phyloP scores from a whole-genome alignment of 2,329 filamentous ascomycete species.

The Fusarium protoensiforme region DNA sequence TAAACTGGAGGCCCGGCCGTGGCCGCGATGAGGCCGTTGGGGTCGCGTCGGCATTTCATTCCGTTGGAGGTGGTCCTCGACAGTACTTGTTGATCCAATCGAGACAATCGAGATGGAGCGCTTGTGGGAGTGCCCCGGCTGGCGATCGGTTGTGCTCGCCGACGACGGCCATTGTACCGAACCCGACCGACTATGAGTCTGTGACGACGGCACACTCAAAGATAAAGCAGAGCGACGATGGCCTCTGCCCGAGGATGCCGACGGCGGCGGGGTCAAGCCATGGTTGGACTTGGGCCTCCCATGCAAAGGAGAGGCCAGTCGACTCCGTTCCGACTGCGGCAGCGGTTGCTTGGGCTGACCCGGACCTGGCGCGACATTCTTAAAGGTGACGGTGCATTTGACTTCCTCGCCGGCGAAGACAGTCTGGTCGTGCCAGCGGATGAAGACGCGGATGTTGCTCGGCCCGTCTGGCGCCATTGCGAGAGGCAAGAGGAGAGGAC shows the following conservation, averaged over 20 bases:
- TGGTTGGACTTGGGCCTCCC: constrained; percentile 55
- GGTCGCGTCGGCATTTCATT: constrained; percentile 56
- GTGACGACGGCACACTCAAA: constrained; percentile 63
- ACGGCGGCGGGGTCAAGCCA: constrained; percentile 58
- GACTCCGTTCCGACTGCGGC: constrained; percentile 47
- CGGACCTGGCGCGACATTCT: constrained; percentile 74
- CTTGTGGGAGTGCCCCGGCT: constrained; percentile 70
- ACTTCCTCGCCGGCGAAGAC: constrained; percentile 97
- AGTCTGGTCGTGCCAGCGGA: constrained; percentile 92
- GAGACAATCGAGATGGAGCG: constrained; percentile 87
- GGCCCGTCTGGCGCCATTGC: constrained; percentile 62
- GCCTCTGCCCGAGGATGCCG: constrained; percentile 57
- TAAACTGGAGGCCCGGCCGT: constrained; percentile 83
- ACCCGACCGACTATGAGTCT: constrained; percentile 57
- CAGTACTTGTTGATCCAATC: constrained; percentile 67
- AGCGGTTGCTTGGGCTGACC: constrained; percentile 45
- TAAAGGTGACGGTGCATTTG: constrained; percentile 96
- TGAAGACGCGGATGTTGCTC: constrained; percentile 91
- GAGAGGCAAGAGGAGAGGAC: constrained; percentile 19
- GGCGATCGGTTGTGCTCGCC: constrained; percentile 43
- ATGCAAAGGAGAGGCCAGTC: constrained; percentile 57
- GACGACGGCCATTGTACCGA: constrained; percentile 60
- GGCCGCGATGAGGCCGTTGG: constrained; percentile 69
- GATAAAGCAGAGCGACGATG: constrained; percentile 75
- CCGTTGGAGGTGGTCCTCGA: constrained; percentile 59